Conservation (phyloP, 345 rosid genomes). For the Clarkia xantiana region DNA sequence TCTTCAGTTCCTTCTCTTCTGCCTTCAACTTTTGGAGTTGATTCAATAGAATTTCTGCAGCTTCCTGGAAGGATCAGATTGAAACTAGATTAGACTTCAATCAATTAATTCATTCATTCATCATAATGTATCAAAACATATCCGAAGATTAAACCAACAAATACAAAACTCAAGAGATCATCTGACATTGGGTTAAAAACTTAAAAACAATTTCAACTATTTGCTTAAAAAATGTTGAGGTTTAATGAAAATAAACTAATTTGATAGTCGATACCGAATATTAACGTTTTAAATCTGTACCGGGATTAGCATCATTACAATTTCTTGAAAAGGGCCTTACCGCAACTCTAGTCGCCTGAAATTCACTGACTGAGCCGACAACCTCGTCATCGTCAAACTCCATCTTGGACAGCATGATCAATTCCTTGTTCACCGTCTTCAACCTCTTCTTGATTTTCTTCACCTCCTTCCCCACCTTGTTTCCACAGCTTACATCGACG, state of each 20-base stretch:
- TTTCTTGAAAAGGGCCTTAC: slow-evolving; percentile 13
- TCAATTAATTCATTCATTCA: too few relatives aligned
- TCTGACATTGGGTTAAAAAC: too few relatives aligned
- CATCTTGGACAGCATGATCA: slow-evolving; percentile 22
- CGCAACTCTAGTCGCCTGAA: slow-evolving; percentile 28
- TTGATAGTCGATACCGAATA: too few relatives aligned
- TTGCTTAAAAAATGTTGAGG: too few relatives aligned
- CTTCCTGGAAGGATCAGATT: slow-evolving; percentile 28
- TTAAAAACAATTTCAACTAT: too few relatives aligned
- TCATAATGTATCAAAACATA: neutral
- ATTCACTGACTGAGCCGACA: slow-evolving; percentile 16
- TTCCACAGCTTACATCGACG: slow-evolving; percentile 12
- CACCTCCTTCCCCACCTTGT: slow-evolving; percentile 22
- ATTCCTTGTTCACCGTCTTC: slow-evolving; percentile 28
- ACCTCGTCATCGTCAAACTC: slow-evolving; percentile 23
- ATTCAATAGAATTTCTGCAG: slow-evolving; percentile 32
- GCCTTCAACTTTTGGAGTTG: slow-evolving; percentile 39
- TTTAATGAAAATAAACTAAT: too few relatives aligned
- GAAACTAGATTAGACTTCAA: neutral
- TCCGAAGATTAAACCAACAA: neutral
- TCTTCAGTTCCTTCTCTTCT: slow-evolving; percentile 44
- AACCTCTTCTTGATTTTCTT: slow-evolving; percentile 30
- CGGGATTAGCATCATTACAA: too few relatives aligned
- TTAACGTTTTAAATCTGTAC: too few relatives aligned
- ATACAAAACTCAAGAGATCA: too few relatives aligned